A percentile compares a stretch with the other conserved stretches of the same genome.
These are phyloP conservation scores for Rubroboletus satanas DNA, from an alignment of 768 basidiomycete species.

Conservation along the genomic window DNA sequence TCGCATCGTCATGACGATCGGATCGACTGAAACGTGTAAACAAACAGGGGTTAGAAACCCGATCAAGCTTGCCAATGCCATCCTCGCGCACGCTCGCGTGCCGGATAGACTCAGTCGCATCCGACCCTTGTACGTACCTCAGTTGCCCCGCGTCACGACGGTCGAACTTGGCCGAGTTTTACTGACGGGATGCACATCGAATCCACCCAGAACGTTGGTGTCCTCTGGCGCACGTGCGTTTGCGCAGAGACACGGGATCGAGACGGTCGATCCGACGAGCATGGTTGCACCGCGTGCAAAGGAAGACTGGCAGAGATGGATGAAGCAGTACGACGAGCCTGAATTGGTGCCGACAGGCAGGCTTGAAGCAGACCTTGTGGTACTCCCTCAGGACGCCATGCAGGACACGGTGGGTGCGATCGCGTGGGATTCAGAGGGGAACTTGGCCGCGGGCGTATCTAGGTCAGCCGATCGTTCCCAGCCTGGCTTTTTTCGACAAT, in stretches of 20 bases:
- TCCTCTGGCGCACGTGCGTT: conserved; percentile 59
- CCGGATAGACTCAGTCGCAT: conserved; percentile 58
- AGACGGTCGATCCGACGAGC: conserved; percentile 38
- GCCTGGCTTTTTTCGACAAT: too few species aligned
- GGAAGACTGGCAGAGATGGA: conserved; percentile 63
- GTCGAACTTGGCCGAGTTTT: not conserved
- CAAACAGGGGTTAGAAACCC: conserved; percentile 64
- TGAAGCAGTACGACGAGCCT: conserved; percentile 32
- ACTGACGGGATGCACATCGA: not conserved
- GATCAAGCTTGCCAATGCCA: conserved; percentile 51
- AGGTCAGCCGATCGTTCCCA: conserved; percentile 39
- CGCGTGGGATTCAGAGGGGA: conserved; percentile 42
- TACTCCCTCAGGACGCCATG: conserved; percentile 31
- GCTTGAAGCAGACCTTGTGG: not conserved
- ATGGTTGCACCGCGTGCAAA: conserved; percentile 50
- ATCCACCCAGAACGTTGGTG: conserved; percentile 50
- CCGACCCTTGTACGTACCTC: conserved; percentile 55
- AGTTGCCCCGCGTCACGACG: too few species aligned
- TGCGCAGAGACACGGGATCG: conserved; percentile 34
- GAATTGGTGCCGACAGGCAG: conserved; percentile 6
- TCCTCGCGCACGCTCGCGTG: conserved; percentile 52
- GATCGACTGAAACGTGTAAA: not conserved
- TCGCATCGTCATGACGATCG: not conserved
- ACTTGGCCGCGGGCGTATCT: conserved; percentile 70
- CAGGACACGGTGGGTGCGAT: conserved; percentile 87